Evolutionary conservation across 1,284 basidiomycete genomes (phyloP).

Genomic region (Heterobasidion occidentale): DNA sequence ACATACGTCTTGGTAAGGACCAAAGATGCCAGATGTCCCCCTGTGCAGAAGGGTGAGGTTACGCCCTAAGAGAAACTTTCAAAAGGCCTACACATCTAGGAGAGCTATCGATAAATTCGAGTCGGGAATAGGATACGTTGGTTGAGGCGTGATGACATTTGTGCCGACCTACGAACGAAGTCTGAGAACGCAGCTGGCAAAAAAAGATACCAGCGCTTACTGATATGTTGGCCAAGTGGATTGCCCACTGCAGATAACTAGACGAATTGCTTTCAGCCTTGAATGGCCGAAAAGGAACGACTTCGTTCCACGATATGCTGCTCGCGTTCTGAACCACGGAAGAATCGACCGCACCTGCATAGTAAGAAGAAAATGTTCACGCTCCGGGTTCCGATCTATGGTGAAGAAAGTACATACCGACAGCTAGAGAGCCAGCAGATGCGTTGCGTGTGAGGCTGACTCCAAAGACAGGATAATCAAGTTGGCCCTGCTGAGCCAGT

Average conservation of each 20-base stretch:
- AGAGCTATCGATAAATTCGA: slow-evolving; percentile 60
- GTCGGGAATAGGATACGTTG: slow-evolving; percentile 59
- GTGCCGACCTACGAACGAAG: slow-evolving; percentile 48
- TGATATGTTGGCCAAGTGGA: slow-evolving; percentile 53
- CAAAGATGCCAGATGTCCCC: slow-evolving; percentile 73
- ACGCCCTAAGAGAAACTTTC: background rate
- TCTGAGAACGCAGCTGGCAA: background rate
- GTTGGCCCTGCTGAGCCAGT: slow-evolving; percentile 50
- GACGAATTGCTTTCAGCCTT: slow-evolving; percentile 43
- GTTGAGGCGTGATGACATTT: slow-evolving; percentile 44
- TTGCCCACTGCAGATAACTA: slow-evolving; percentile 78
- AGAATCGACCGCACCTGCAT: slow-evolving; percentile 60
- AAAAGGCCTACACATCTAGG: slow-evolving; percentile 56
- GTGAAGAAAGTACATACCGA: slow-evolving; percentile 35
- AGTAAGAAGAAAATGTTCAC: slow-evolving; percentile 2
- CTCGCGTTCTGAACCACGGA: slow-evolving; percentile 54
- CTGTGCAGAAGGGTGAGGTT: slow-evolving; percentile 26
- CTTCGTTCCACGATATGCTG: slow-evolving; percentile 62
- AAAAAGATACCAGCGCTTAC: slow-evolving; percentile 26
- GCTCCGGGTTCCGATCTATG: background rate
- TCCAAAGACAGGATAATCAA: slow-evolving; percentile 71
- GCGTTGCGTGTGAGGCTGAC: slow-evolving; percentile 51
- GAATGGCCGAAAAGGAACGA: slow-evolving; percentile 65
- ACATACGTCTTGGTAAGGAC: slow-evolving; percentile 72
- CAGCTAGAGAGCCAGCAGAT: slow-evolving; percentile 46